Evolutionary conservation across 2,329 filamentous ascomycete species (phyloP).

Genomic region (Colletotrichum lupini): DNA sequence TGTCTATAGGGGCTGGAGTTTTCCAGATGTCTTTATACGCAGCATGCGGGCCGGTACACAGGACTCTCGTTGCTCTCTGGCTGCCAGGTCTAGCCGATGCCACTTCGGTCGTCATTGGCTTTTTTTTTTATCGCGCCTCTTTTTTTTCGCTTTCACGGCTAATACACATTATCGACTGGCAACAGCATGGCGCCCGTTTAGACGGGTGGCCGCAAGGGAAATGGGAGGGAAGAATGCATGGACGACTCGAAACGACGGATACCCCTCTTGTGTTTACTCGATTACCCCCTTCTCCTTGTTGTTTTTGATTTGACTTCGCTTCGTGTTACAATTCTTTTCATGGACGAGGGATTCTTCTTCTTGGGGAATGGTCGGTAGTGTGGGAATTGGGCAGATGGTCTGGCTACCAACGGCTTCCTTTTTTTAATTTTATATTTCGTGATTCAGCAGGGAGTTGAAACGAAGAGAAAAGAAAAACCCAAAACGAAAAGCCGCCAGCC

Average conservation of each 20-base stretch:
- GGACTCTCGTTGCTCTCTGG: constrained; percentile 35
- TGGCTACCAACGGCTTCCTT: constrained; percentile 35
- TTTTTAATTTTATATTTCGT: constrained; percentile 25
- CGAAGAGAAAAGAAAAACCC: constrained; percentile 36
- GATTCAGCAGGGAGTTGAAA: constrained; percentile 36
- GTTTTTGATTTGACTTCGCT: constrained; percentile 29
- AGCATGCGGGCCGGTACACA: constrained; percentile 34
- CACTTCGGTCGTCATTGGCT: background rate
- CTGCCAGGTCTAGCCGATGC: constrained; percentile 23
- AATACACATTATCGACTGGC: constrained; percentile 53
- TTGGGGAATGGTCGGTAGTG: constrained; percentile 18
- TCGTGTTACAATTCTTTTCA: constrained; percentile 27
- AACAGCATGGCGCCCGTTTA: constrained; percentile 47
- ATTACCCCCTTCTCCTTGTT: constrained; percentile 36
- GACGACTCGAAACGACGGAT: constrained; percentile 58
- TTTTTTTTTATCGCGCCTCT: constrained; percentile 10
- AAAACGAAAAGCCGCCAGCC: constrained; percentile 34
- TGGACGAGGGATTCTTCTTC: constrained; percentile 26
- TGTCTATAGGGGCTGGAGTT: constrained; percentile 29
- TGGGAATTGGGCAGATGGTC: constrained; percentile 28
- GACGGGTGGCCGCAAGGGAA: constrained; percentile 42
- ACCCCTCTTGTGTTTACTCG: constrained; percentile 46
- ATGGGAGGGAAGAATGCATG: constrained; percentile 55
- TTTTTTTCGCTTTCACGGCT: constrained; percentile 33
- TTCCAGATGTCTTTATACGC: constrained; percentile 19